phyloP scores from a whole-genome alignment of 2,329 filamentous ascomycete genomes.

The Stachybotrys elegans region DNA sequence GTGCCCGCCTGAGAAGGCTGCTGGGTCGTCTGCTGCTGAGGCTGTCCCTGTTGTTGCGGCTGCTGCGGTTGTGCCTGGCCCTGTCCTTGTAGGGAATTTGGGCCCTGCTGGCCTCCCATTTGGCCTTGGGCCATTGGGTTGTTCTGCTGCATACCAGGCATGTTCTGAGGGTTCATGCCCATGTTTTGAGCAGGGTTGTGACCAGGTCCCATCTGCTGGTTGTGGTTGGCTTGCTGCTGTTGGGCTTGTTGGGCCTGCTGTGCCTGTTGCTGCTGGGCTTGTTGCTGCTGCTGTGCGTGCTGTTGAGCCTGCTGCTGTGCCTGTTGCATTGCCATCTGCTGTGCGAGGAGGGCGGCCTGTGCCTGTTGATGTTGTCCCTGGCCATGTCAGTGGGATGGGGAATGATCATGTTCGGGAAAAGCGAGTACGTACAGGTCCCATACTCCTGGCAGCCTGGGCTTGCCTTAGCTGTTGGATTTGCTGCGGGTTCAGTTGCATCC shows the following conservation, averaged over 20 bases:
- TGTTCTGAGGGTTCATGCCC: slow-evolving; percentile 42
- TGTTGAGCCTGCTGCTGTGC: slow-evolving; percentile 35
- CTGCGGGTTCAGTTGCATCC: slow-evolving; percentile 47
- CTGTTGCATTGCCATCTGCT: slow-evolving; percentile 43
- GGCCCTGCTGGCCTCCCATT: slow-evolving; percentile 23
- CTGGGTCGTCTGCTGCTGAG: slow-evolving; percentile 39
- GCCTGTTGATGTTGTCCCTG: slow-evolving; percentile 24
- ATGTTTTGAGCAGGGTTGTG: slow-evolving; percentile 41
- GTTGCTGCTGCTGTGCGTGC: slow-evolving; percentile 33
- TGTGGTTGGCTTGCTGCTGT: slow-evolving; percentile 26
- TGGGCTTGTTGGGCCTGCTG: slow-evolving; percentile 25
- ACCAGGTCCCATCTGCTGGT: slow-evolving; percentile 30
- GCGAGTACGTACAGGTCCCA: slow-evolving; percentile 35
- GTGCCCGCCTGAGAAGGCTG: slow-evolving; percentile 36
- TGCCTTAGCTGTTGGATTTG: slow-evolving; percentile 48
- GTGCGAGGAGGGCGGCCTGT: slow-evolving; percentile 38
- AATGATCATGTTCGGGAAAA: no score
- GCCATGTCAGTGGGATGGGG: no score
- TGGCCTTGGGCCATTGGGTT: slow-evolving; percentile 31
- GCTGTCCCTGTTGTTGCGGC: slow-evolving; percentile 25
- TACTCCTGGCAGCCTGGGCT: no score
- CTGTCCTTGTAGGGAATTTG: slow-evolving; percentile 15
- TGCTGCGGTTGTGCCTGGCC: slow-evolving; percentile 18
- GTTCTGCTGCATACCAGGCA: slow-evolving; percentile 39
- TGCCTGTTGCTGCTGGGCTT: slow-evolving; percentile 21